Base-by-base conservation (phyloP, 768 basidiomycete genomes). In the Candolleomyces eurysporus region DNA sequence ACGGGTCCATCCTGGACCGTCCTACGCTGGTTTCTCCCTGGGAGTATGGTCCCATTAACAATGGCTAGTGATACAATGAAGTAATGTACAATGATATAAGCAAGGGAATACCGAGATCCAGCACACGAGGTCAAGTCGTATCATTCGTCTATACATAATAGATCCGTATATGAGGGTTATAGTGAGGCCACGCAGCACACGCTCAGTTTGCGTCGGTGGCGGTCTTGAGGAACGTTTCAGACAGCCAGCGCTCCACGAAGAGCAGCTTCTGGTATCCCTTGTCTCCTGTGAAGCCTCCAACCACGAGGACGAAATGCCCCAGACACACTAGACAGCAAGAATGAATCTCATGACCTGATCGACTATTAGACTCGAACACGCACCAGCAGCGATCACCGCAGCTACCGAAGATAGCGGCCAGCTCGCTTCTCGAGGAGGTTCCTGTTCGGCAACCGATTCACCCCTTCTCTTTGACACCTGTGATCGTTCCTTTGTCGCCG, bases 301-400 rank as follows among this genome's bases (percentile, higher is more conserved):
- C 68, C 26, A 80, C 80, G 36, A 84, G 68, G 4, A 78, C 39
- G 57, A 83, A 83, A 64, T 84, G 83, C 5, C 79, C 79, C 17
- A 83, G 61, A 54, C 81, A 82, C 46, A 82, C 79, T 75, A 71
- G 57, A 58, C 46, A 66, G n/a, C 26, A 26, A 26, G 26, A 36
- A 65, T 57, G 46, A 74, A 57, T 32, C 42, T 36, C 26, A 50
- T 49, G 26, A 26, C 26, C 14, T 26, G 49, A 4, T 14, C 21
- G 3, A 26, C 21, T 5, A 21, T 39, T 17, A 49, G 30, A 26
- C 16, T 30, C 6, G 52, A 53, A 36, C 32, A 61, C 71, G 36
- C 64, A 74, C 77, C 70, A 60, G 77, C 76, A 31, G 71, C 69
- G 32, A 77, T 68, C 17, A 79, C 69, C 19, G 75, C 69, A 22